phyloP scores from a whole-genome alignment of 495 filamentous ascomycete genomes.

The Aspergillus asperescens region DNA sequence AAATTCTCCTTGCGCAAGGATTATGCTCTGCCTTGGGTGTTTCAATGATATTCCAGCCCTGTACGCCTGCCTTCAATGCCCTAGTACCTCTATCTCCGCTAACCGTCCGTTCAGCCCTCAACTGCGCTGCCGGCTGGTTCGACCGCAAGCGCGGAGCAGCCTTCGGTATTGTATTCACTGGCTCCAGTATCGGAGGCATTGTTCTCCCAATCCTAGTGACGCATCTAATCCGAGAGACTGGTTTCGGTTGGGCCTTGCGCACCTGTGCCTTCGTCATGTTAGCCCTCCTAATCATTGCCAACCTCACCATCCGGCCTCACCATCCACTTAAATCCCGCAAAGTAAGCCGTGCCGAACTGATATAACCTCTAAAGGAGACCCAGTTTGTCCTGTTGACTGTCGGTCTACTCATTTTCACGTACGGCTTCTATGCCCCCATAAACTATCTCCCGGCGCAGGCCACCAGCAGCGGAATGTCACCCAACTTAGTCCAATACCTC shows the following conservation, averaged over 20 bases:
- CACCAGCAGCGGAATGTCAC: slow-evolving; percentile 21
- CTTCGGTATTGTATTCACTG: slow-evolving; percentile 44
- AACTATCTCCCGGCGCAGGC: slow-evolving; percentile 22
- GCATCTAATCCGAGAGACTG: slow-evolving; percentile 30
- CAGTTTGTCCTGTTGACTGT: slow-evolving; percentile 35
- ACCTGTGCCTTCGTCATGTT: slow-evolving; percentile 37
- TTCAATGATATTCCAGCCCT: slow-evolving; percentile 51
- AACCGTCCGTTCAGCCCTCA: background rate
- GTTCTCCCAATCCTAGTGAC: slow-evolving; percentile 40
- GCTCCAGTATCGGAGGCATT: slow-evolving; percentile 50
- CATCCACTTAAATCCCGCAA: slow-evolving; percentile 15
- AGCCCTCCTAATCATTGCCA: slow-evolving; percentile 23
- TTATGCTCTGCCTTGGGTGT: slow-evolving; percentile 48
- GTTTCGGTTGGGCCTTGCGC: slow-evolving; percentile 40
- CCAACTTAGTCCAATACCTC: slow-evolving; percentile 22
- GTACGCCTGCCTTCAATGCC: slow-evolving; percentile 27
- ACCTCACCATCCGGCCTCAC: slow-evolving; percentile 28
- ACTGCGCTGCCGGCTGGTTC: slow-evolving; percentile 40
- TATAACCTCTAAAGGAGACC: background rate
- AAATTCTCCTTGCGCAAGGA: slow-evolving; percentile 41
- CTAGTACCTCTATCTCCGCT: slow-evolving; percentile 14
- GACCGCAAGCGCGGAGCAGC: slow-evolving; percentile 45
- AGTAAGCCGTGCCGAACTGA: background rate
- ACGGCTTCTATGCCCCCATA: slow-evolving; percentile 32
- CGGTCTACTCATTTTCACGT: slow-evolving; percentile 43